Base-by-base conservation (phyloP, 805 yeast species). In the Yarrowia osloensis region DNA sequence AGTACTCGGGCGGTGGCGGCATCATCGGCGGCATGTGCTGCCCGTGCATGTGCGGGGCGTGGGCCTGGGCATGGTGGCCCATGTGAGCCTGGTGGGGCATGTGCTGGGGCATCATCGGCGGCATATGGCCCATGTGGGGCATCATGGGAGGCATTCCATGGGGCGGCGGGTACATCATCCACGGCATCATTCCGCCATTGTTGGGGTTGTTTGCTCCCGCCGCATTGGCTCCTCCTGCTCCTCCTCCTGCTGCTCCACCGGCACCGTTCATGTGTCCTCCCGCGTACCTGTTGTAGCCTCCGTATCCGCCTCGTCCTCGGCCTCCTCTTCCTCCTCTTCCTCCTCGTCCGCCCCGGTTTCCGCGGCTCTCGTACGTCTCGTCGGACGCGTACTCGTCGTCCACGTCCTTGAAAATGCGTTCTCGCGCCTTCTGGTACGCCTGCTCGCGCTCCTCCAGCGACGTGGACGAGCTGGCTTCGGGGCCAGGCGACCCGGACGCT, bases 361-460 rank as follows among this genome's bases (percentile, higher is more conserved):
- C 42, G 13, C 63, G 37, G 37, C 35, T 37, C 37, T 57, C 49
- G 35, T 57, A 39, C 22, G 49, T 39, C 35, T 57, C 63, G 21
- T 57, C 49, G 5, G 63, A 39, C 5, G 40, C 37, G 28, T 57
- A 39, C 11, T 57, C 63, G 63, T 57, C 63, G 63, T 57, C 63
- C 29, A 71, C 72, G 44, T 72, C 76, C 59, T 74, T 68, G 68
- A 81, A 80, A 24, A 81, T 81, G 52, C 80, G 72, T 29, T 77
- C 79, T 35, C 83, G 71, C 12, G 80, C 77, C 68, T 77, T 77
- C 69, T 73, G 74, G 69, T 81, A 81, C 35, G 78, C 73, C 15
- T 80, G 82, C 52, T 78, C 79, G 55, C 81, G 69, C 42, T 76
- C 81, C 33, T 72, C 79, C 8, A 74, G 67, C 33, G 66, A 61